Conservation (phyloP, 2,329 filamentous ascomycete species). For the Claviceps humidiphila region DNA sequence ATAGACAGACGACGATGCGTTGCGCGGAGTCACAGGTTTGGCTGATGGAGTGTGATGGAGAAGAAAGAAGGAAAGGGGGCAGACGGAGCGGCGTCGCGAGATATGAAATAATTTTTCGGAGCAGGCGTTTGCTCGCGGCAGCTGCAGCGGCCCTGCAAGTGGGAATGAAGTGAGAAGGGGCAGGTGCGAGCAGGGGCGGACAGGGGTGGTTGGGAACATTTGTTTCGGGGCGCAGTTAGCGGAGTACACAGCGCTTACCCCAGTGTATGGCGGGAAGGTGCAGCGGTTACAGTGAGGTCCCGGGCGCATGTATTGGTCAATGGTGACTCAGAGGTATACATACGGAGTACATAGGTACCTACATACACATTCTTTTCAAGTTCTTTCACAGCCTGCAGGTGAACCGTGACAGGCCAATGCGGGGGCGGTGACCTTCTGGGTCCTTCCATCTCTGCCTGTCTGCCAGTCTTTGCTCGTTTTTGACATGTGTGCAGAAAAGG, state of each 20-base stretch:
- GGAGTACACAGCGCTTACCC: no score
- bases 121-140: conserved; percentile 6
- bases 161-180: neutral
- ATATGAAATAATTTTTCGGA: conserved; percentile 27
- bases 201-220: neutral
- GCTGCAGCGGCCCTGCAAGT: conserved; percentile 5
- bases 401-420: neutral
- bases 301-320: no score
- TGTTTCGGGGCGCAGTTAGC: no score
- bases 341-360: no score
- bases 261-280: no score
- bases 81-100: conserved; percentile 17
- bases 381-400: neutral
- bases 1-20: conserved; percentile 33
- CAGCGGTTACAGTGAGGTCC: no score
- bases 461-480: no score
- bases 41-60: conserved; percentile 30
- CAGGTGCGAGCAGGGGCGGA: neutral
- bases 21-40: conserved; percentile 33
- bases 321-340: no score
- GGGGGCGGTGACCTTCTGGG: neutral
- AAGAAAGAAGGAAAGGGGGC: conserved; percentile 18
- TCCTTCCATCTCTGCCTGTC: neutral
- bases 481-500: no score
- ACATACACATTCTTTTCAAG: no score